Percentiles rank a stretch among this genome's conserved stretches.
phyloP scores from a whole-genome alignment of 164 flowering plant genomes.

The Amborella trichopoda region DNA sequence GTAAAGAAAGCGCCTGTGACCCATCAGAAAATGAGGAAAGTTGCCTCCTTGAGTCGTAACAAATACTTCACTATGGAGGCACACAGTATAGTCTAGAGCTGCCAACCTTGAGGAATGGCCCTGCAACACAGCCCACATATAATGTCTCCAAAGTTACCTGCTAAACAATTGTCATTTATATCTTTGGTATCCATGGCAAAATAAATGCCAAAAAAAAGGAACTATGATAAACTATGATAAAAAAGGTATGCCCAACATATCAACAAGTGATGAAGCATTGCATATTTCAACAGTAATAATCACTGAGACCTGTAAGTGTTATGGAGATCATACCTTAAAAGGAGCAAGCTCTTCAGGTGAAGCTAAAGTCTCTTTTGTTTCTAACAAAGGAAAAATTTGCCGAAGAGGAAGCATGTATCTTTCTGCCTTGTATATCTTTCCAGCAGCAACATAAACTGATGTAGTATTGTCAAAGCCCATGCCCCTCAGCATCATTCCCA shows the following conservation, averaged over 20 bases:
- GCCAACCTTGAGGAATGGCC: constrained; percentile 93
- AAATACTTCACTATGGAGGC: constrained; percentile 90
- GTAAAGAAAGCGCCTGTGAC: constrained; percentile 76
- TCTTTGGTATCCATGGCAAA: no score
- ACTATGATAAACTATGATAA: no score
- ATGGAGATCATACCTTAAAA: constrained; percentile 80
- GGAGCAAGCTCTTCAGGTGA: constrained; percentile 75
- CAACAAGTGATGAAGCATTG: no score
- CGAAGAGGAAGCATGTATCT: constrained; percentile 84
- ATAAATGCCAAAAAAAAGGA: no score
- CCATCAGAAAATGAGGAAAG: constrained; percentile 94
- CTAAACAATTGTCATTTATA: no score
- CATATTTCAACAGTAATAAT: no score
- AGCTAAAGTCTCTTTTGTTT: constrained; percentile 80
- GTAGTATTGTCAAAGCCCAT: constrained; percentile 95
- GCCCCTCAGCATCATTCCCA: constrained; percentile 97
- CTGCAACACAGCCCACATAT: no score
- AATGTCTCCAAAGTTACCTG: no score
- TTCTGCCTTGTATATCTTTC: constrained; percentile 75
- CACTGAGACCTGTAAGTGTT: no score
- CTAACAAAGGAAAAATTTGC: constrained; percentile 74
- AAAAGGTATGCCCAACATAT: no score
- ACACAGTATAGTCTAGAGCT: constrained; percentile 89
- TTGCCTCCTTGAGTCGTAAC: constrained; percentile 97
- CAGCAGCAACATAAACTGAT: constrained; percentile 76